These are phyloP conservation scores for Taphrina populina DNA, from an alignment of 1,139 yeast genomes.

Conservation along the genomic window DNA sequence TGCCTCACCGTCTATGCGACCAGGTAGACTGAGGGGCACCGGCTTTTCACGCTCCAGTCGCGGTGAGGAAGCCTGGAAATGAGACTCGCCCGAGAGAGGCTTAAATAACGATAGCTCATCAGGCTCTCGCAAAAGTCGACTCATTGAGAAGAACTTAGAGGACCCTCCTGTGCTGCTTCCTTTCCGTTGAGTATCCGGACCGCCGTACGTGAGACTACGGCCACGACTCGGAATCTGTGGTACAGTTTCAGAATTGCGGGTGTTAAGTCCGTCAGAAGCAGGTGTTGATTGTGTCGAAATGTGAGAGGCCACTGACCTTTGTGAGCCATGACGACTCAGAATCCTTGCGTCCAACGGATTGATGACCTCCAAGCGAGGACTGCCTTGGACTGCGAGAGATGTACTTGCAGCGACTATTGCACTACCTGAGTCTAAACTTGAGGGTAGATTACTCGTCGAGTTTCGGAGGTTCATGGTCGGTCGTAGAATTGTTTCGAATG, in stretches of 20 bases:
- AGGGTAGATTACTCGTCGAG: slow-evolving; percentile 3
- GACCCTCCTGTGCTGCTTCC: not conserved
- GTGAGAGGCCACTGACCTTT: slow-evolving; percentile 7
- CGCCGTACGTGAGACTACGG: slow-evolving; percentile 28
- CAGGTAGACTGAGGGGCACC: slow-evolving; percentile 41
- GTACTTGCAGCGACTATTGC: slow-evolving; percentile 22
- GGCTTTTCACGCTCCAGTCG: slow-evolving; percentile 4
- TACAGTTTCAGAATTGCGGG: not conserved
- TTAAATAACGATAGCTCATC: slow-evolving; percentile 10
- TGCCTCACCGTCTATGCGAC: slow-evolving; percentile 44
- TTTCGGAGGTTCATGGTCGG: slow-evolving; percentile 11
- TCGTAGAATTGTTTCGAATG: slow-evolving; percentile 23
- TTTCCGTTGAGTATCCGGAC: slow-evolving; percentile 9
- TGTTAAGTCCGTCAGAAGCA: slow-evolving; percentile 1
- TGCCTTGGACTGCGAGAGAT: slow-evolving; percentile 25
- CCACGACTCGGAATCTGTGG: slow-evolving; percentile 5
- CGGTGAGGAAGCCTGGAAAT: slow-evolving; percentile 10
- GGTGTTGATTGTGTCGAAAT: slow-evolving; percentile 23
- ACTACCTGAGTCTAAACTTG: slow-evolving; percentile 1
- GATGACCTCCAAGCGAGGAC: slow-evolving; percentile 11
- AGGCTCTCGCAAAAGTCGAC: slow-evolving; percentile 8
- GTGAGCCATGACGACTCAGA: slow-evolving; percentile 1
- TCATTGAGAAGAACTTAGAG: slow-evolving; percentile 26
- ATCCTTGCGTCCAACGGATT: slow-evolving; percentile 11
- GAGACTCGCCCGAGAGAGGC: slow-evolving; percentile 19